Evolutionary conservation across 1,284 basidiomycete species (phyloP).

Genomic region (Amylostereum chailletii): DNA sequence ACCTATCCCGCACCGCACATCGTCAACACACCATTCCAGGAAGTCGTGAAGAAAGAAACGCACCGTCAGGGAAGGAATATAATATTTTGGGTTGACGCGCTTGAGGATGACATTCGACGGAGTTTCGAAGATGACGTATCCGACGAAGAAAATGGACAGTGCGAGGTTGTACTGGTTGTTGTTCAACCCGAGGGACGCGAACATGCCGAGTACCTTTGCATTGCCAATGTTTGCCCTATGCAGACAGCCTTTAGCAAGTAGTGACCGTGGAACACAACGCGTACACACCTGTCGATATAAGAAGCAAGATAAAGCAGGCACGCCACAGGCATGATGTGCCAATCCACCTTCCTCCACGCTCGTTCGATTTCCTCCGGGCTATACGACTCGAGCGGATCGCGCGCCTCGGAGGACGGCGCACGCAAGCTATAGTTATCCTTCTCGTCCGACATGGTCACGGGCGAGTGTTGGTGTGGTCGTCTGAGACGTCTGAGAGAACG

Average conservation of each 20-base stretch:
- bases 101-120: conserved; percentile 11
- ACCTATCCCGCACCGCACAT: background rate
- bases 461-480: background rate
- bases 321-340: conserved; percentile 19
- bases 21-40: background rate
- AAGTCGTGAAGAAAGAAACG: background rate
- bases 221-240: conserved; percentile 32
- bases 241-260: background rate
- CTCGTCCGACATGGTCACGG: background rate
- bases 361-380: conserved; percentile 15
- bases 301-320: conserved; percentile 20
- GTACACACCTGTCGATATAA: conserved; percentile 22
- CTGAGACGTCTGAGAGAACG: background rate
- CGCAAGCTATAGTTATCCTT: background rate
- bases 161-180: conserved; percentile 14
- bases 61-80: conserved; percentile 7
- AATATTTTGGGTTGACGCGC: conserved; percentile 9
- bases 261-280: background rate
- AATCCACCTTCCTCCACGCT: conserved; percentile 23
- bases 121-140: conserved; percentile 11
- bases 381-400: background rate
- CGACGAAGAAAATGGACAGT: conserved; percentile 15
- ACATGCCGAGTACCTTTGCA: conserved; percentile 25
- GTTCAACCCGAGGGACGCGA: conserved; percentile 15
- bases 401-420: background rate